phyloP scores from a whole-genome alignment of 2,329 filamentous ascomycete genomes.

The Leptographium wingfieldii region DNA sequence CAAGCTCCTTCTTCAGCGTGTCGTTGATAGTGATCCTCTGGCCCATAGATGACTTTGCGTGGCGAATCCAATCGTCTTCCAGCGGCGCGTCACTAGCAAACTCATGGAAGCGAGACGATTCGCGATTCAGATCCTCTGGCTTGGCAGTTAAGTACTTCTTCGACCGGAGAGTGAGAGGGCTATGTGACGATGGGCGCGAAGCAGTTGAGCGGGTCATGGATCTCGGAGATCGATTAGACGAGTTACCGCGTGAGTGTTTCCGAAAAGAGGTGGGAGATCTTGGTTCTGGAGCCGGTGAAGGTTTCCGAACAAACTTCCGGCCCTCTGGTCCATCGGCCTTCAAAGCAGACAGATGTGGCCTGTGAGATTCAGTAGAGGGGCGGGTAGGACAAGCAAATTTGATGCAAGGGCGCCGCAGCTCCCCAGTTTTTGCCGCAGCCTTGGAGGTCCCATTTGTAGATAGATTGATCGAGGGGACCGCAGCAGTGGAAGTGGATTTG shows the following conservation, averaged over 20 bases:
- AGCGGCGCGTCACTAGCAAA: conserved; percentile 74
- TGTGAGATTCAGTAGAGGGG: conserved; percentile 29
- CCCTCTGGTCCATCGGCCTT: conserved; percentile 9
- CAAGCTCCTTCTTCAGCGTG: conserved; percentile 79
- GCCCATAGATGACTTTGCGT: conserved; percentile 49
- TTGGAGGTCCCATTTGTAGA: conserved; percentile 2
- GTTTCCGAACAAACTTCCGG: conserved; percentile 11
- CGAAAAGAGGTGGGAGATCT: conserved; percentile 19
- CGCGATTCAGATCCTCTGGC: conserved; percentile 36
- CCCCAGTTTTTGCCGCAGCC: conserved; percentile 6
- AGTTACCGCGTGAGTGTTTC: conserved; percentile 13
- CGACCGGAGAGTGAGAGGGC: conserved; percentile 23
- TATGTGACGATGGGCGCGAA: conserved; percentile 25
- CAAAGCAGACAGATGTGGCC: conserved; percentile 13
- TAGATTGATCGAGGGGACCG: conserved; percentile 12
- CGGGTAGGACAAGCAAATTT: conserved; percentile 62
- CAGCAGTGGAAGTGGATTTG: conserved; percentile 4
- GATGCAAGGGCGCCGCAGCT: conserved; percentile 48
- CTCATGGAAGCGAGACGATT: conserved; percentile 66
- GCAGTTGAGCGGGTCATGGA: conserved; percentile 15
- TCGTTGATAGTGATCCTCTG: conserved; percentile 74
- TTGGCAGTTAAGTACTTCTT: conserved; percentile 39
- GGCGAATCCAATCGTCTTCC: conserved; percentile 81
- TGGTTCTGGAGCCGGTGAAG: conserved; percentile 15
- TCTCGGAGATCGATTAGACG: conserved; percentile 8